These are phyloP conservation scores for Orbilia blumenaviensis DNA, from an alignment of 2,329 filamentous ascomycete species.

Conservation along the genomic window DNA sequence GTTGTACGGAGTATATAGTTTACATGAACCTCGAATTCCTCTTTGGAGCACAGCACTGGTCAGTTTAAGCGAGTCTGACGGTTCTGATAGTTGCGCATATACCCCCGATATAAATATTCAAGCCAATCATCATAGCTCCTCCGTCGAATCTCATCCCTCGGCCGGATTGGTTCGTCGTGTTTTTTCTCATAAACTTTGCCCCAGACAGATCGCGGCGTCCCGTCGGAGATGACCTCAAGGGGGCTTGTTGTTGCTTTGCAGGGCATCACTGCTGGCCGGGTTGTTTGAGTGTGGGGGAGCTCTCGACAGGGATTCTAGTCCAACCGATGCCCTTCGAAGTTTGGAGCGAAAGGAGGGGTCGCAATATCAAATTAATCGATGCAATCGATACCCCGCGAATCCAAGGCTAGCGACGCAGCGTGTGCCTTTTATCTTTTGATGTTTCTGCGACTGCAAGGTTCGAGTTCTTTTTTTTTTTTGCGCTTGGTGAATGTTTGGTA, in stretches of 20 bases:
- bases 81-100: not conserved
- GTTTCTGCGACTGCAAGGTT: too few relatives aligned
- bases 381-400: too few relatives aligned
- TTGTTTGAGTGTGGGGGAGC: too few relatives aligned
- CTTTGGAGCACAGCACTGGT: too few relatives aligned
- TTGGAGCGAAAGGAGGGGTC: too few relatives aligned
- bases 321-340: too few relatives aligned
- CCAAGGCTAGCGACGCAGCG: too few relatives aligned
- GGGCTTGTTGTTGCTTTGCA: constrained; percentile 28
- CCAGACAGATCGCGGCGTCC: constrained; percentile 21
- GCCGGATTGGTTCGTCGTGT: not conserved
- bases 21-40: too few relatives aligned
- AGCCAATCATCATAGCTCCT: not conserved
- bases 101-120: not conserved
- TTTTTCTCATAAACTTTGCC: not conserved
- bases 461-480: not conserved
- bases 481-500: not conserved
- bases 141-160: not conserved
- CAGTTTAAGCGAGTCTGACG: not conserved
- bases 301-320: too few relatives aligned
- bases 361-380: too few relatives aligned
- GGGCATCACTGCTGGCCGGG: constrained; percentile 4
- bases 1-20: too few relatives aligned
- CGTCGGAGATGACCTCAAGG: constrained; percentile 2
- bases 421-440: too few relatives aligned